Conservation (phyloP, 2,329 filamentous ascomycete genomes). For the Aureobasidium subglaciale region DNA sequence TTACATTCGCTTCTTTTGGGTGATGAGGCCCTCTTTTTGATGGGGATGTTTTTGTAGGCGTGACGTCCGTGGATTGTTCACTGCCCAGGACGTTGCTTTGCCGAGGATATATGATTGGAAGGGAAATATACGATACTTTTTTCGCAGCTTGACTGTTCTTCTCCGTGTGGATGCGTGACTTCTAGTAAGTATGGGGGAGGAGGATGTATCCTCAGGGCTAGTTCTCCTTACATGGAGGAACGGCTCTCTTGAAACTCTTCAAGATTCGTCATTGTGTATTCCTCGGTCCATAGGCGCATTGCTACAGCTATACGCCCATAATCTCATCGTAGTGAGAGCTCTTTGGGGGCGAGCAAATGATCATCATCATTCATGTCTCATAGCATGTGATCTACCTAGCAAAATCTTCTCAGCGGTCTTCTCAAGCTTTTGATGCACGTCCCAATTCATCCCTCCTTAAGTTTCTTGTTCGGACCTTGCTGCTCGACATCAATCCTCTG, state of each 20-base stretch:
- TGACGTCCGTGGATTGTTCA: not conserved
- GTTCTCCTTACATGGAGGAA: too few species aligned
- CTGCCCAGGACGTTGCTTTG: not conserved
- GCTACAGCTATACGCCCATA: too few species aligned
- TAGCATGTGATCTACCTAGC: not conserved
- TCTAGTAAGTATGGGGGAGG: too few species aligned
- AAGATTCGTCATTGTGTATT: too few species aligned
- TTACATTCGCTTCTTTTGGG: not conserved
- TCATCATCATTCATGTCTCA: not conserved
- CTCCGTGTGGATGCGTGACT: too few species aligned
- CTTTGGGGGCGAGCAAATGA: too few species aligned
- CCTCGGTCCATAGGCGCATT: too few species aligned
- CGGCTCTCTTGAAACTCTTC: too few species aligned
- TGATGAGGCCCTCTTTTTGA: not conserved
- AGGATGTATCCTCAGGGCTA: too few species aligned
- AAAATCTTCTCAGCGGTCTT: not conserved
- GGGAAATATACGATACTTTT: not conserved
- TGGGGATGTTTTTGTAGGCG: not conserved
- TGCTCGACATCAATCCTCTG: slow-evolving; percentile 12
- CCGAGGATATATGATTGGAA: not conserved
- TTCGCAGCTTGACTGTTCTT: not conserved
- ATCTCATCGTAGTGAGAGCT: too few species aligned
- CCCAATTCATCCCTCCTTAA: not conserved
- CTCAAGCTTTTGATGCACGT: not conserved
- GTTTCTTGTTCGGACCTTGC: slow-evolving; percentile 1